A percentile compares a stretch with the other conserved stretches of the same genome.
phyloP scores from a whole-genome alignment of 2,329 filamentous ascomycete genomes.

The Cryphonectria parasitica region DNA sequence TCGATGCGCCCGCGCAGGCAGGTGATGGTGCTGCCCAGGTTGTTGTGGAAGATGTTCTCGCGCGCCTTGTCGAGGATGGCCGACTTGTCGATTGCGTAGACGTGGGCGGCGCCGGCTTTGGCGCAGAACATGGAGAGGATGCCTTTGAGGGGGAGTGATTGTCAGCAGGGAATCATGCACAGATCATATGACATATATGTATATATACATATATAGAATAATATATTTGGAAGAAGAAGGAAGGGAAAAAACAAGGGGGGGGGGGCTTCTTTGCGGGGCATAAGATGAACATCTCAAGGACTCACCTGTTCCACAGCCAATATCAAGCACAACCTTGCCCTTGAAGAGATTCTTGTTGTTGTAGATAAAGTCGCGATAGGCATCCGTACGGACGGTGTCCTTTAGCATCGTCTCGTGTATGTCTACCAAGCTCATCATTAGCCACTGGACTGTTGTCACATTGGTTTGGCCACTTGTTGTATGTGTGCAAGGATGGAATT shows the following conservation, averaged over 20 bases:
- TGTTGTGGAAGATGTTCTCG: conserved; percentile 83
- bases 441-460: neutral
- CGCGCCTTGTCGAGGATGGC: conserved; percentile 86
- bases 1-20: conserved; percentile 86
- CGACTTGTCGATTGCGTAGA: conserved; percentile 91
- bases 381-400: conserved; percentile 83
- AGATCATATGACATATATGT: too few species aligned
- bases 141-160: conserved; percentile 44
- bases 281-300: neutral
- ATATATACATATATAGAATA: too few species aligned
- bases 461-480: neutral
- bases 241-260: too few species aligned
- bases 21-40: conserved; percentile 72
- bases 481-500: conserved; percentile 28
- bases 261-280: too few species aligned
- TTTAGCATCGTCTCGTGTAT: conserved; percentile 98
- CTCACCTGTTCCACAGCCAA: conserved; percentile 74
- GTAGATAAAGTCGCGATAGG: conserved; percentile 95
- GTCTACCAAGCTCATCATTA: conserved; percentile 51
- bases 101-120: conserved; percentile 81
- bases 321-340: conserved; percentile 88
- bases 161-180: too few species aligned
- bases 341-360: conserved; percentile 86
- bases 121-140: conserved; percentile 96
- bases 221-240: too few species aligned